Conservation (phyloP, 2,329 filamentous ascomycete genomes). For the Chaetomium sp. region DNA sequence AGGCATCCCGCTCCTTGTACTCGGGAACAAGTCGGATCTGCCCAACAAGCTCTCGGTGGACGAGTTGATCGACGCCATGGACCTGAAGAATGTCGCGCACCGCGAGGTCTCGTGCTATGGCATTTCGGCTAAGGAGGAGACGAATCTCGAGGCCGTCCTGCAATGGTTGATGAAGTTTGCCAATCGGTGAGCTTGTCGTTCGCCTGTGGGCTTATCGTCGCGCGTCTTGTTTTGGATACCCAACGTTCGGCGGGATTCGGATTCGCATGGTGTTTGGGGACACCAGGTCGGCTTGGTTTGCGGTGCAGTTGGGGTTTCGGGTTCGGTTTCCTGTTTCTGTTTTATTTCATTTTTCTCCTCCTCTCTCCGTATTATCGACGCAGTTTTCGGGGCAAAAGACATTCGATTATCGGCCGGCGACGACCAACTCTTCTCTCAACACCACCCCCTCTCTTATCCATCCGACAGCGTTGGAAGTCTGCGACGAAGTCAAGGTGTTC, state of each 20-base stretch:
- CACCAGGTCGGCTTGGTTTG: slow-evolving; percentile 14
- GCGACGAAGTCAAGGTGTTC: slow-evolving; percentile 4
- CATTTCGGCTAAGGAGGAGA: slow-evolving; percentile 98
- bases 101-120: slow-evolving; percentile 98
- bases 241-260: slow-evolving; percentile 16
- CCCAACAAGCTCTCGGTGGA: slow-evolving; percentile 89
- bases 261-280: slow-evolving; percentile 10
- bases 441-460: neutral
- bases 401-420: slow-evolving; percentile 35
- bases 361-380: slow-evolving; percentile 18
- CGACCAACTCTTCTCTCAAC: slow-evolving; percentile 30
- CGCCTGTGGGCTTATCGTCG: slow-evolving; percentile 19
- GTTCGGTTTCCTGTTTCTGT: neutral
- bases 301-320: neutral
- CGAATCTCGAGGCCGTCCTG: slow-evolving; percentile 93
- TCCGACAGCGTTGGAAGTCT: slow-evolving; percentile 19
- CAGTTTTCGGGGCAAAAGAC: slow-evolving; percentile 28
- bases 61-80: slow-evolving; percentile 89
- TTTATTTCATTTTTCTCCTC: slow-evolving; percentile 2
- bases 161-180: slow-evolving; percentile 94
- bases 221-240: slow-evolving; percentile 20
- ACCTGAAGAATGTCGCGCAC: slow-evolving; percentile 84
- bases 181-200: slow-evolving; percentile 58
- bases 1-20: slow-evolving; percentile 87
- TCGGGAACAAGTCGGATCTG: slow-evolving; percentile 97